Base-by-base conservation (phyloP, 345 rosid genomes). In the Brassica nigra region DNA sequence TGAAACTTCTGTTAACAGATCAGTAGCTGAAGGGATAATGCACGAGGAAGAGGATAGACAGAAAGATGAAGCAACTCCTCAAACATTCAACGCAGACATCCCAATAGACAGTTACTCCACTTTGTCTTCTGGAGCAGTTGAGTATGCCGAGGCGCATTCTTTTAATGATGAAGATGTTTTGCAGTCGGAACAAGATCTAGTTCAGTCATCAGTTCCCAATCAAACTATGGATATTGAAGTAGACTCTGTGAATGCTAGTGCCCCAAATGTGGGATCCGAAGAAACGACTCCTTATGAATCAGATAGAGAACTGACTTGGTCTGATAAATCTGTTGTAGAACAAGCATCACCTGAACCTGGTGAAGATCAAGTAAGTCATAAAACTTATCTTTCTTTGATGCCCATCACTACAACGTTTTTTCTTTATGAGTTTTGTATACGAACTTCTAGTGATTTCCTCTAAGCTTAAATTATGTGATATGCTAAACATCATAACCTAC, bases 281-380 rank as follows among this genome's bases (percentile, higher is more conserved):
- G 87, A 77, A 68, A 78, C 75, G 12, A 69, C 76, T 76, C 62
- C 80, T 47, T 71, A 80, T 52, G 80, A 76, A 70, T 80, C 79
- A 72, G 83, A 76, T 61, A 85, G 83, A 81, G 84, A 78, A 65
- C 79, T 70, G 55, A 83, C 86, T 15, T 85, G 84, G 88, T 78
- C 86, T 31, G 91, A 88, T 80, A 84, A 86, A 81, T 83, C 86
- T 10, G 79, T 86, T 58, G 86, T 78, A n/a, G 89, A 83, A 68
- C 86, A 87, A 69, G 82, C 85, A 70, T 70, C 74, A 77, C 79
- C 55, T 36, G 70, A 78, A 63, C 76, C 68, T 23, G 68, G 47
- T 49, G 85, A 76, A 73, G 61, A 64, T 62, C 79, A 47, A 81
- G 97, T 90, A 86, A 84, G 88, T 78, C 62, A 70, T 54, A 36